Base-by-base conservation (phyloP, 495 filamentous ascomycete species). In the Umbilicaria muhlenbergii region DNA sequence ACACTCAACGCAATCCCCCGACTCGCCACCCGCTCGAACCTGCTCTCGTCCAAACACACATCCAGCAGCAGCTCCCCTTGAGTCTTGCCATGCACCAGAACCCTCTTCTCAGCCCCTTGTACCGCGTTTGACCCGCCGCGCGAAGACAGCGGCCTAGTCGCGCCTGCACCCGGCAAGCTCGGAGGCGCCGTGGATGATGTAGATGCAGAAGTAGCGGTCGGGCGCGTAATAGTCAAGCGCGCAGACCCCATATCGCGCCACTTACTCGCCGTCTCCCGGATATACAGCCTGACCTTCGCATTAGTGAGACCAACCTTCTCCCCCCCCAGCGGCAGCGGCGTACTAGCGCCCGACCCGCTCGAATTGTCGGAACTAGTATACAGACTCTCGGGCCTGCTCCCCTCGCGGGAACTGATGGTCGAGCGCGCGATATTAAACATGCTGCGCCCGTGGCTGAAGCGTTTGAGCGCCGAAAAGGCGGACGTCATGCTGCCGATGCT, bases 241-340 rank as follows among this genome's bases (percentile, higher is more conserved):
- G 87, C 88, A 38, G 82, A 76, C 42, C 89, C 88, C 66, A 89
- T 79, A 51, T 95, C 88, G 24, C 82, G 75, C 91, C 91, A 98
- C 54, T 82, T 84, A 32, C 77, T 78, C 16, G 75, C 66, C 3
- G 75, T 74, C 41, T 88, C 80, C 34, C 86, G 79, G 14, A 78
- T 58, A 60, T 95, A 93, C 32, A 94, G 72, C 18, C 85, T 75
- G 51, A 78, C 81, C 49, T 91, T 87, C n/a, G n/a, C n/a, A n/a
- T n/a, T n/a, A n/a, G n/a, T n/a, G n/a, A n/a, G n/a, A n/a, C n/a
- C n/a, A n/a, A n/a, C n/a, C n/a, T n/a, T n/a, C n/a, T n/a, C n/a
- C 67, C 11, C 64, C 64, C 1, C 75, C 73, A 33, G 71, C 69
- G 43, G 74, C 11, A 72, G 68, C 3, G 77, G 75, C 3, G 79